A percentile compares a stretch with the other conserved stretches of the same genome.
These are phyloP conservation scores for Plasmopara muralis DNA, from an alignment of 352 stramenopile species.

Conservation along the genomic window DNA sequence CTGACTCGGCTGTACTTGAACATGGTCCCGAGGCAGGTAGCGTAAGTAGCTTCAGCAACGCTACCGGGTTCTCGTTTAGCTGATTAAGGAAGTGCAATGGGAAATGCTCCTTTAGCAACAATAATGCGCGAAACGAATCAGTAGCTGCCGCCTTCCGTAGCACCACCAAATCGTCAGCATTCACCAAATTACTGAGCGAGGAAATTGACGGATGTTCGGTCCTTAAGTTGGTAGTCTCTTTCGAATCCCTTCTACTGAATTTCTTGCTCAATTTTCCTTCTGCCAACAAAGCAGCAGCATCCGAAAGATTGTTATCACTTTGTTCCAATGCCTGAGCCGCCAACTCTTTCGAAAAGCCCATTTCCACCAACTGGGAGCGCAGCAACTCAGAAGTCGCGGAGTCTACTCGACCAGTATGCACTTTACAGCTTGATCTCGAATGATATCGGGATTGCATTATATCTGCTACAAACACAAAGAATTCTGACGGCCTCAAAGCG, in stretches of 20 bases:
- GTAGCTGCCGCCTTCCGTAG: conserved; percentile 23
- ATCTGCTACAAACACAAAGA: conserved; percentile 62
- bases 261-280: conserved; percentile 10
- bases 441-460: background rate
- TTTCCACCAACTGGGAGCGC: conserved; percentile 45
- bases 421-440: conserved; percentile 7
- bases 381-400: conserved; percentile 9
- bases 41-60: conserved; percentile 29
- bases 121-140: conserved; percentile 42
- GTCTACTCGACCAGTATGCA: conserved; percentile 11
- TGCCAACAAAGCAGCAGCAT: conserved; percentile 34
- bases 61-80: conserved; percentile 42
- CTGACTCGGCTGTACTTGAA: background rate
- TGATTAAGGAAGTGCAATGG: conserved; percentile 26
- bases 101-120: conserved; percentile 45
- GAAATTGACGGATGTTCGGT: conserved; percentile 15
- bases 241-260: background rate
- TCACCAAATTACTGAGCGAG: conserved; percentile 18
- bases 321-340: conserved; percentile 25
- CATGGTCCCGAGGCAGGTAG: conserved; percentile 9
- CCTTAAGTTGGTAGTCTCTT: conserved; percentile 1
- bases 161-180: conserved; percentile 19
- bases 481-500: conserved; percentile 37
- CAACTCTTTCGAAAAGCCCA: conserved; percentile 40
- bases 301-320: conserved; percentile 26